Evolutionary conservation across 2,329 filamentous ascomycete genomes (phyloP).

Genomic region (Penicillium hesseltinei): DNA sequence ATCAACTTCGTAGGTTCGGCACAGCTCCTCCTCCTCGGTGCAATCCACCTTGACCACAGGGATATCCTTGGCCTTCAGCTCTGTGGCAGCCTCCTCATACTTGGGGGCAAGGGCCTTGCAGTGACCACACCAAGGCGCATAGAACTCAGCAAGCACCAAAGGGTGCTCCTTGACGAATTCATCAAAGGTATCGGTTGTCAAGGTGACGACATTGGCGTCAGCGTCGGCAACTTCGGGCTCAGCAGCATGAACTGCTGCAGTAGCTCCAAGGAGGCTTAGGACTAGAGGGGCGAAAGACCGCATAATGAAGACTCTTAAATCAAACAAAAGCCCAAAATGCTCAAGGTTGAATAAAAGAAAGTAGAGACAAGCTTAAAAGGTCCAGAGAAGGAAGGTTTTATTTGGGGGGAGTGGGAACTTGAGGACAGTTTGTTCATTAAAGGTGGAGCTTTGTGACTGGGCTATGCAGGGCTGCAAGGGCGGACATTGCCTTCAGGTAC

Average conservation of each 20-base stretch:
- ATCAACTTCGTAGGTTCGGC: constrained; percentile 85
- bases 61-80: constrained; percentile 51
- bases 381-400: constrained; percentile 13
- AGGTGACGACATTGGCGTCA: constrained; percentile 73
- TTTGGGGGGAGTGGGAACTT: constrained; percentile 22
- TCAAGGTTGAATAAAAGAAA: not conserved
- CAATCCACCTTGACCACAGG: constrained; percentile 65
- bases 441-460: constrained; percentile 29
- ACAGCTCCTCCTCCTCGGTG: constrained; percentile 90
- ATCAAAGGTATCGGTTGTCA: constrained; percentile 84
- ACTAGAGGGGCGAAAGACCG: constrained; percentile 41
- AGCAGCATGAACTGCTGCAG: constrained; percentile 36
- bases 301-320: constrained; percentile 29
- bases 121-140: constrained; percentile 94
- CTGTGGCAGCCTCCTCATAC: constrained; percentile 50
- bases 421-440: constrained; percentile 47
- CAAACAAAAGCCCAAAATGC: constrained; percentile 11
- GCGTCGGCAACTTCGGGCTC: constrained; percentile 28
- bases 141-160: constrained; percentile 95
- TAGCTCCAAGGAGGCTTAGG: constrained; percentile 41
- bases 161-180: constrained; percentile 82
- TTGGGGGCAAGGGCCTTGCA: constrained; percentile 86
- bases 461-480: constrained; percentile 28
- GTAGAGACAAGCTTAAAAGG: constrained; percentile 7
- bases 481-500: not conserved